phyloP scores from a whole-genome alignment of 1,284 basidiomycete genomes.

The Fistulina hepatica region DNA sequence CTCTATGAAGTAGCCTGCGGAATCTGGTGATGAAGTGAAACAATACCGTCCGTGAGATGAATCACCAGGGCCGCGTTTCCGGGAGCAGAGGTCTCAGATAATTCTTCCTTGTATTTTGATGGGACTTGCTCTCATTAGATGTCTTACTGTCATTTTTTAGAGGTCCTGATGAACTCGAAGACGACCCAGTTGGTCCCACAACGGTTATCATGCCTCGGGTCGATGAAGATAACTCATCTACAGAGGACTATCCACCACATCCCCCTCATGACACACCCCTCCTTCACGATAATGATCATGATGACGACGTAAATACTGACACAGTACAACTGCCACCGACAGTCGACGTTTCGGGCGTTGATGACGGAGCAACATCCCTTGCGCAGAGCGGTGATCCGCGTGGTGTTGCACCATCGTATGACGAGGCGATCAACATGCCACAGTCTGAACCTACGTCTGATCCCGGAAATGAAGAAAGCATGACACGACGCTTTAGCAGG shows the following conservation, averaged over 20 bases:
- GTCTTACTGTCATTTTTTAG: constrained; percentile 15
- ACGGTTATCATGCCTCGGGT: constrained; percentile 25
- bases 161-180: constrained; percentile 33
- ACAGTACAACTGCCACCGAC: constrained; percentile 11
- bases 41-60: too few species aligned
- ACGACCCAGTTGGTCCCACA: constrained; percentile 27
- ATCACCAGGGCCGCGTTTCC: too few species aligned
- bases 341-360: constrained; percentile 7
- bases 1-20: too few species aligned
- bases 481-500: background rate
- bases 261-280: constrained; percentile 27
- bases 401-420: constrained; percentile 56
- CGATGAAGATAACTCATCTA: constrained; percentile 19
- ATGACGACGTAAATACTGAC: constrained; percentile 14
- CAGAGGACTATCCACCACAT: constrained; percentile 22
- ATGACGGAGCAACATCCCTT: constrained; percentile 16
- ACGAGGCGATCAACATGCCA: constrained; percentile 46
- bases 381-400: constrained; percentile 25
- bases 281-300: constrained; percentile 21
- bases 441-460: too few species aligned
- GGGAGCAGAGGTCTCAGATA: too few species aligned
- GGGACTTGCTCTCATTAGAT: too few species aligned
- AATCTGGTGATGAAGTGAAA: too few species aligned
- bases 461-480: too few species aligned
- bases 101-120: too few species aligned